Evolutionary conservation across 1,139 yeast genomes (phyloP), one percentile per base, ranked within the genome.

Genomic region (Kurtzmaniella quercitrusa): DNA sequence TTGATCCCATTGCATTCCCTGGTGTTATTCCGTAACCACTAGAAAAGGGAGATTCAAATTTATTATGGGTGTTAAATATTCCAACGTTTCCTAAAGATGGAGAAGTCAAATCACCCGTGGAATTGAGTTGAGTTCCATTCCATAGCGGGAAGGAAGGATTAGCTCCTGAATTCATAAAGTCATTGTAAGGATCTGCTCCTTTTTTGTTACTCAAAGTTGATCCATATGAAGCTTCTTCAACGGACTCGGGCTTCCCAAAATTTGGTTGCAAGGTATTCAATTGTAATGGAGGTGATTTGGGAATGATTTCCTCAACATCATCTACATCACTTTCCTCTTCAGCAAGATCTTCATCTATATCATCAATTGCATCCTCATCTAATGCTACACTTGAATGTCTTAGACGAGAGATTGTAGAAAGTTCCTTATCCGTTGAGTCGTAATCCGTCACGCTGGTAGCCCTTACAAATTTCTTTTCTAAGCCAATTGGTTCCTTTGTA

Each of bases 371-470:
- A 3, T 27, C 31, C n/a, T 27, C 31, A 11, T 27, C 31, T 10
- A 27, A n/a, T 6, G 31, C 31, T 11, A 27, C 31, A 27, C 65
- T 14, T 50, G 61, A 41, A 53, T 60, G 11, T 27, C 41, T 14
- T 15, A 27, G 21, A 11, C 21, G 21, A 16, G 19, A 25, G 18
- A 25, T 17, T 25, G 27, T 8, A 10, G 16, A 29, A n/a, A 18
- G 43, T 29, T 17, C 14, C 12, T 17, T 34, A 31, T 25, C 39
- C 14, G 19, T 67, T 73, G 31, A 27, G 14, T 31, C 36, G 43
- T 49, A 59, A 2, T 74, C 73, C 48, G 63, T 62, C 1, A 70
- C 75, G 52, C 76, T 72, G 1, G 76, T 70, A 3, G 75, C 77
- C 42, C 77, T 50, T 10, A 65, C 43, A 12, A 52, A 50, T 23